Evolutionary conservation across 108 stramenopile species (phyloP).

Genomic region (Nitzschia sp.): DNA sequence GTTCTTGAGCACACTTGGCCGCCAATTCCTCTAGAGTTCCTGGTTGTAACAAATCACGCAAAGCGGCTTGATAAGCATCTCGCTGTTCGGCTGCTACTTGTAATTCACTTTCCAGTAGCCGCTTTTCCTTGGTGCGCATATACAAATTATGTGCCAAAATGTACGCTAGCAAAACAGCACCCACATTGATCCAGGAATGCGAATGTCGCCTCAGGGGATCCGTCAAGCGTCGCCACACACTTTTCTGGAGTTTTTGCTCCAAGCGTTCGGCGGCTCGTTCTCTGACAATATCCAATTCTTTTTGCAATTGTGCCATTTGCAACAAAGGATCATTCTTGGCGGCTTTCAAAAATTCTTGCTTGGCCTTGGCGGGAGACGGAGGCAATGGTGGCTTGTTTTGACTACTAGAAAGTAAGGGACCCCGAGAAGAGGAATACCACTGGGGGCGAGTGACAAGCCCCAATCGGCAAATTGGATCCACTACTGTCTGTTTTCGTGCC

Average conservation of each 20-base stretch:
- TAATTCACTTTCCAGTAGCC: conserved; percentile 8
- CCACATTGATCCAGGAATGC: conserved; percentile 36
- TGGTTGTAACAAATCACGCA: conserved; percentile 1
- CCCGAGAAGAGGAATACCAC: neutral
- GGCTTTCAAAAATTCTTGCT: conserved; percentile 31
- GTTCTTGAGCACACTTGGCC: neutral
- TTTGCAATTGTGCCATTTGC: conserved; percentile 25
- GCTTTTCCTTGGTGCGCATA: conserved; percentile 10
- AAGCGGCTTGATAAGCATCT: neutral
- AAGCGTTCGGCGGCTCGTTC: conserved; percentile 19
- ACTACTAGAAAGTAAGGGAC: too few relatives aligned
- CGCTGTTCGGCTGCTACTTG: neutral
- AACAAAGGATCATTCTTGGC: conserved; percentile 21
- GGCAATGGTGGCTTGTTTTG: conserved; percentile 9
- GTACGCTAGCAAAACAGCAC: conserved; percentile 29
- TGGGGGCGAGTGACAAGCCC: too few relatives aligned
- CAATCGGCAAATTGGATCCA: too few relatives aligned
- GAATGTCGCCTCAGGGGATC: conserved; percentile 24
- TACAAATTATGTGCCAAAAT: conserved; percentile 34
- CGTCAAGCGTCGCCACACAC: conserved; percentile 15
- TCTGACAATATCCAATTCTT: conserved; percentile 32
- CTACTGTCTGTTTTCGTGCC: too few relatives aligned
- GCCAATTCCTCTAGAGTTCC: conserved; percentile 14
- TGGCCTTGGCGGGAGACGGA: conserved; percentile 30
- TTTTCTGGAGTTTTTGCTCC: conserved; percentile 20